A percentile compares a stretch with the other conserved stretches of the same genome.
These are phyloP conservation scores for Teunomyces lycoperdinae DNA, from an alignment of 805 yeast species.

Conservation along the genomic window DNA sequence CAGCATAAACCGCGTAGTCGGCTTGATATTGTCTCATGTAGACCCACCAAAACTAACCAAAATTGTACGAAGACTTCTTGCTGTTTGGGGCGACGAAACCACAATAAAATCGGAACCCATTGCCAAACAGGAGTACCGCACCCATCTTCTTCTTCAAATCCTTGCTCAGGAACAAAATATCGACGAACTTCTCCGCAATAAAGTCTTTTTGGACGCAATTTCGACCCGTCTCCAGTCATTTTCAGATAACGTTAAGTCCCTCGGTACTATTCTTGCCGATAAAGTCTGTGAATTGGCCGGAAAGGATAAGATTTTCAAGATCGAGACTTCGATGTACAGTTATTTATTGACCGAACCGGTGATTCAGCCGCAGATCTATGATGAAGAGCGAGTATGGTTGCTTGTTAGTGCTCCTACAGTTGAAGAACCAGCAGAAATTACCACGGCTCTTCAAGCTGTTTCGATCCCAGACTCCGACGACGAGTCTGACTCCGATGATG, in stretches of 20 bases:
- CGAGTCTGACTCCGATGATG: conserved; percentile 53
- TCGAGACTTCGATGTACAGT: conserved; percentile 13
- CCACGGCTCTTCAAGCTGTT: not conserved
- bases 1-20: conserved; percentile 15
- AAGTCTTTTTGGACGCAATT: conserved; percentile 47
- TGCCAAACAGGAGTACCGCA: conserved; percentile 43
- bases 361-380: not conserved
- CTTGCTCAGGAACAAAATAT: conserved; percentile 18
- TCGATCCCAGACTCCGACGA: conserved; percentile 38
- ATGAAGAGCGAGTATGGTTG: conserved; percentile 6
- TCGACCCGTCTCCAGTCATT: conserved; percentile 53
- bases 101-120: conserved; percentile 40
- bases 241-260: conserved; percentile 40
- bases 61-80: conserved; percentile 6
- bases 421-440: conserved; percentile 2
- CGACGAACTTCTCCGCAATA: conserved; percentile 29
- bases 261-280: conserved; percentile 62
- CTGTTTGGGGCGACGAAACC: conserved; percentile 29
- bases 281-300: conserved; percentile 33
- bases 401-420: not conserved
- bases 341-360: not conserved
- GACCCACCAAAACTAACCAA: conserved; percentile 2
- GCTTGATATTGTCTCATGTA: conserved; percentile 9
- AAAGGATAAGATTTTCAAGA: conserved; percentile 29
- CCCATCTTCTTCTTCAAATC: conserved; percentile 46